Evolutionary conservation across 2,329 filamentous ascomycete species (phyloP).

Genomic region (Scedosporium aurantiacum): DNA sequence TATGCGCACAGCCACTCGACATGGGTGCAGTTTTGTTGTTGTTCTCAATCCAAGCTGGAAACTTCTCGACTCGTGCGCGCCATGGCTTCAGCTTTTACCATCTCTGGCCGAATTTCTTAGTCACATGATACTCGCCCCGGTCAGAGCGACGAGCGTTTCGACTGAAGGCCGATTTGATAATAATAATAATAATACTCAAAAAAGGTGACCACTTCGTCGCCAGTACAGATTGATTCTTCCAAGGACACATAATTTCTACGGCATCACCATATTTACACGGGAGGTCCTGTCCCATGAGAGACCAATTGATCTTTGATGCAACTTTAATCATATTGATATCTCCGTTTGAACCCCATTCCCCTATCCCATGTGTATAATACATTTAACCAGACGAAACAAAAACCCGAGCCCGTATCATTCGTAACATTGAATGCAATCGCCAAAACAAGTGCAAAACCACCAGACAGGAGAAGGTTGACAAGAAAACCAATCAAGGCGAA

Average conservation of each 20-base stretch:
- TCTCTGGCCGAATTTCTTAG: no score
- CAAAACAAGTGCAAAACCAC: slow-evolving; percentile 8
- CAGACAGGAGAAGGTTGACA: slow-evolving; percentile 12
- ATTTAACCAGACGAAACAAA: background rate
- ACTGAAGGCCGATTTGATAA: no score
- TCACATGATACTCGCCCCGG: no score
- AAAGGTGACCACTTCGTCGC: background rate
- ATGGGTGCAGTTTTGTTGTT: no score
- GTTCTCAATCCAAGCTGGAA: no score
- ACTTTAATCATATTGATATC: background rate
- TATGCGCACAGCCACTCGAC: no score
- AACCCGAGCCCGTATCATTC: background rate
- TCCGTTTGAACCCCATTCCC: background rate
- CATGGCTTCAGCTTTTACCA: no score
- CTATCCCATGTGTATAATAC: background rate
- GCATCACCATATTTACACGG: background rate
- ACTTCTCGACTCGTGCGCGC: no score
- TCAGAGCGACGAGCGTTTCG: no score
- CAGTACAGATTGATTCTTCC: background rate
- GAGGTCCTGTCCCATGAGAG: no score
- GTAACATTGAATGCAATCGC: background rate
- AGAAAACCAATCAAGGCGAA: slow-evolving; percentile 8
- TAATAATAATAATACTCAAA: no score
- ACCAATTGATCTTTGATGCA: no score
- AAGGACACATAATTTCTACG: background rate